phyloP scores from a whole-genome alignment of 78 protist genomes.

The Neovahlkampfia damariscottae region DNA sequence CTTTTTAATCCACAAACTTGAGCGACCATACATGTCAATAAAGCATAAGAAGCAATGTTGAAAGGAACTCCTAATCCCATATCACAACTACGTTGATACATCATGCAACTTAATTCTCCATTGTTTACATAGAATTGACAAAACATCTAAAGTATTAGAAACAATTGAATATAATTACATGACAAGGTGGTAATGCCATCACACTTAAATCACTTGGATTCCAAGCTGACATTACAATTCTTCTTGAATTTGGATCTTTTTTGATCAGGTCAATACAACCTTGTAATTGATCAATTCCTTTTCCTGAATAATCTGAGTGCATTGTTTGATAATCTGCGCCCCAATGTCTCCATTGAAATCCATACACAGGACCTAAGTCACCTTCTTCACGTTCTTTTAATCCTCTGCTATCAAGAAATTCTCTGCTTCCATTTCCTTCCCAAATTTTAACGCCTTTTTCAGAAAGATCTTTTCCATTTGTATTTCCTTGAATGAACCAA shows the following conservation, averaged over 20 bases:
- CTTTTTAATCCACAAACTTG: slow-evolving; percentile 44
- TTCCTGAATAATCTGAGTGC: slow-evolving; percentile 67
- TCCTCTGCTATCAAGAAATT: slow-evolving; percentile 54
- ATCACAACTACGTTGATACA: slow-evolving; percentile 60
- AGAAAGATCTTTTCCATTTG: slow-evolving; percentile 35
- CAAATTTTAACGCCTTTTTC: slow-evolving; percentile 66
- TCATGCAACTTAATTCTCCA: slow-evolving; percentile 53
- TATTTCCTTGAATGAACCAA: slow-evolving; percentile 73
- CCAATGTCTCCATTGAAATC: slow-evolving; percentile 92
- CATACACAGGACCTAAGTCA: slow-evolving; percentile 82
- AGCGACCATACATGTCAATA: slow-evolving; percentile 33
- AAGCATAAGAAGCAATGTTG: slow-evolving; percentile 83
- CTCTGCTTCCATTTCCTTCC: slow-evolving; percentile 77
- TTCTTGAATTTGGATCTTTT: slow-evolving; percentile 54
- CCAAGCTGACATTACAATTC: slow-evolving; percentile 80
- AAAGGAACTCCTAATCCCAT: slow-evolving; percentile 87
- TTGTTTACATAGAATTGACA: slow-evolving; percentile 53
- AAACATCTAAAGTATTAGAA: too few relatives aligned
- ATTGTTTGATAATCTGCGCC: slow-evolving; percentile 70
- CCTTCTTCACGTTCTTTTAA: slow-evolving; percentile 39
- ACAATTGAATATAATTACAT: too few relatives aligned
- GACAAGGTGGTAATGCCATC: slow-evolving; percentile 93
- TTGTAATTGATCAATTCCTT: slow-evolving; percentile 64
- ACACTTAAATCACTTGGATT: slow-evolving; percentile 58
- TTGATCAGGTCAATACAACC: slow-evolving; percentile 34